Evolutionary conservation across 305 asterid genomes (phyloP).

Genomic region (Lippia alba): DNA sequence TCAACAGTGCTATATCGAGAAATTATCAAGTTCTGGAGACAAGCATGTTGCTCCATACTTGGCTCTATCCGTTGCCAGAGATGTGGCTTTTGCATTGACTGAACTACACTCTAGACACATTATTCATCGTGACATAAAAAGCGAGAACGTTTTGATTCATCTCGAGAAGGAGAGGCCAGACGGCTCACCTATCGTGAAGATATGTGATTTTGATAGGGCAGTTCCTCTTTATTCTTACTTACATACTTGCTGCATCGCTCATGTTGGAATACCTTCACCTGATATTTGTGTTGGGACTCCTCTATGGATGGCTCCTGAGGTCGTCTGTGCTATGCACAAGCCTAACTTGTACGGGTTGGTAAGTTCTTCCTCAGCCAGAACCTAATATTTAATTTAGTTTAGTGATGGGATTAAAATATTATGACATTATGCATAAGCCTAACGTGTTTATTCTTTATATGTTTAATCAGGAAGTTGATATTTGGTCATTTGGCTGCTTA

Average conservation of each 20-base stretch:
- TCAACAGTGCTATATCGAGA: slow-evolving; percentile 73
- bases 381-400: not conserved
- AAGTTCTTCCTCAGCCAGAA: slow-evolving; percentile 32
- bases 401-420: too few species aligned
- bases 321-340: slow-evolving; percentile 58
- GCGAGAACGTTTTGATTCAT: slow-evolving; percentile 81
- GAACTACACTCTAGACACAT: slow-evolving; percentile 70
- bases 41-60: slow-evolving; percentile 57
- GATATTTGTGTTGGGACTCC: slow-evolving; percentile 93
- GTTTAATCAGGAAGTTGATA: slow-evolving; percentile 74
- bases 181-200: slow-evolving; percentile 81
- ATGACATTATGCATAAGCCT: not conserved
- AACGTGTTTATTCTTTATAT: slow-evolving; percentile 8
- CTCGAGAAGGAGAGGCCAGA: slow-evolving; percentile 66
- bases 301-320: slow-evolving; percentile 99
- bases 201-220: slow-evolving; percentile 91
- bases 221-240: slow-evolving; percentile 73
- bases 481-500: slow-evolving; percentile 95
- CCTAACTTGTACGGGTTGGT: slow-evolving; percentile 69
- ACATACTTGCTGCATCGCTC: slow-evolving; percentile 89
- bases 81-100: slow-evolving; percentile 63
- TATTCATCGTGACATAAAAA: slow-evolving; percentile 91
- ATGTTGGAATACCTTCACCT: slow-evolving; percentile 81
- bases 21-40: slow-evolving; percentile 59
- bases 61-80: slow-evolving; percentile 62